These are phyloP conservation scores for Ceratocystis eucalypticola DNA, from an alignment of 2,329 filamentous ascomycete species.

Conservation along the genomic window DNA sequence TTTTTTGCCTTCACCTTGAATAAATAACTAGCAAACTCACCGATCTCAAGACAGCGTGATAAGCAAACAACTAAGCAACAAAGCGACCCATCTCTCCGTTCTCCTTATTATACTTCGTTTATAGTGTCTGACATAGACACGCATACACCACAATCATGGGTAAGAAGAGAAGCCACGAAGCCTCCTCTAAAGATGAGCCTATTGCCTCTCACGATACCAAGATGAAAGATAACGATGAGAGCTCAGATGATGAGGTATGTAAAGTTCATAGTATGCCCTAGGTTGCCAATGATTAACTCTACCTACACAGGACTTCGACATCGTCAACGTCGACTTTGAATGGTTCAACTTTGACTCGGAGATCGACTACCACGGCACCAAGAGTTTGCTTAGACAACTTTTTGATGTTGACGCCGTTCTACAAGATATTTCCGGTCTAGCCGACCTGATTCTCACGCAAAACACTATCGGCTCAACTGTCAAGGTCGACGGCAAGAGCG, in stretches of 20 bases:
- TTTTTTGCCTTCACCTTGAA: neutral
- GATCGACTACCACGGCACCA: slow-evolving; percentile 89
- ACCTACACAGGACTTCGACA: slow-evolving; percentile 59
- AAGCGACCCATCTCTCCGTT: neutral
- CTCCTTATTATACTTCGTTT: neutral
- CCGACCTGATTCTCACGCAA: slow-evolving; percentile 78
- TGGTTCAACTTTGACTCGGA: slow-evolving; percentile 91
- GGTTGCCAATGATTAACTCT: slow-evolving; percentile 18
- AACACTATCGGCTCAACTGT: slow-evolving; percentile 83
- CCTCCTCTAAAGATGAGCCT: slow-evolving; percentile 32
- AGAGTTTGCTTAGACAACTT: slow-evolving; percentile 77
- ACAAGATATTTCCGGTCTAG: slow-evolving; percentile 75
- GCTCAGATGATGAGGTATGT: slow-evolving; percentile 41
- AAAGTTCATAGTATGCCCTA: slow-evolving; percentile 16
- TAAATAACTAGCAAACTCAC: neutral
- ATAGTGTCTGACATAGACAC: neutral
- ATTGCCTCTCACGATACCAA: slow-evolving; percentile 34
- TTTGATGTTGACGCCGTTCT: slow-evolving; percentile 77
- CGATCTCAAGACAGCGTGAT: neutral
- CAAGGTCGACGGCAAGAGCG: slow-evolving; percentile 90
- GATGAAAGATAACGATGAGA: slow-evolving; percentile 34
- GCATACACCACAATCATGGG: slow-evolving; percentile 29
- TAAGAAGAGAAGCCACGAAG: slow-evolving; percentile 38
- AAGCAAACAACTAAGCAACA: neutral
- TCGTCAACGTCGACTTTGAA: slow-evolving; percentile 93